Percentiles rank a stretch among this genome's conserved stretches.
Conservation (phyloP, 2,329 filamentous ascomycete species). For the Escovopsis sp. region DNA sequence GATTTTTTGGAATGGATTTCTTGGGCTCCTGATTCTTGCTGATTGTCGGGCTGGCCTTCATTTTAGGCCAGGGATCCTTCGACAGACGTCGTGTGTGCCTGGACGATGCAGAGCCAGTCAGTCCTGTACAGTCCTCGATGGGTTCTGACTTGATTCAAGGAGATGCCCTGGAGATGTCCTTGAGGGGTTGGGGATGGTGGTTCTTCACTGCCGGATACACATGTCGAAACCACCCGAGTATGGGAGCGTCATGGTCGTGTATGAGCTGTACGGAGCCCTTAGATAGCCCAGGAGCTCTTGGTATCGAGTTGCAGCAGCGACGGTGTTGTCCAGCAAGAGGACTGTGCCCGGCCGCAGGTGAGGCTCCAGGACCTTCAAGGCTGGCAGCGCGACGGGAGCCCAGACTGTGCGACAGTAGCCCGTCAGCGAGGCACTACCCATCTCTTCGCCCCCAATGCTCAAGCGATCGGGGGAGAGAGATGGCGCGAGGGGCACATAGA, state of each 20-base stretch:
- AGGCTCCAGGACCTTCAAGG: slow-evolving; percentile 30
- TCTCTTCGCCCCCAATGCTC: no score
- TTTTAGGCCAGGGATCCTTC: no score
- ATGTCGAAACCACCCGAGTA: slow-evolving; percentile 17
- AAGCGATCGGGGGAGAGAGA: no score
- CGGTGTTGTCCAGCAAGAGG: slow-evolving; percentile 34
- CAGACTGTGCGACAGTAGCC: slow-evolving; percentile 27
- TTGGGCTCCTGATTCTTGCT: background rate
- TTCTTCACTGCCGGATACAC: background rate
- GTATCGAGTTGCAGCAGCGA: slow-evolving; percentile 23
- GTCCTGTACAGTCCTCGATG: no score
- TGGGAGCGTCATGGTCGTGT: slow-evolving; percentile 21
- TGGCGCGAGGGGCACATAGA: no score
- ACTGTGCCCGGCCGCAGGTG: slow-evolving; percentile 30
- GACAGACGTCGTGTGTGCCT: no score
- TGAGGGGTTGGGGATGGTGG: no score
- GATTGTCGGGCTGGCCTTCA: no score
- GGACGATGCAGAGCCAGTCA: no score
- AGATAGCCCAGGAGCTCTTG: slow-evolving; percentile 31
- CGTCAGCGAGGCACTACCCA: no score
- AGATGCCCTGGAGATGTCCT: no score
- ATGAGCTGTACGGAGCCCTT: slow-evolving; percentile 29
- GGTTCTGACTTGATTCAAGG: no score
- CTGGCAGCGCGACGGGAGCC: slow-evolving; percentile 37
- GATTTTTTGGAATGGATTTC: background rate